Percentiles rank a stretch among this genome's conserved stretches.
Conservation (phyloP, 139 green algal genomes). For the Monoraphidium neglectum region DNA sequence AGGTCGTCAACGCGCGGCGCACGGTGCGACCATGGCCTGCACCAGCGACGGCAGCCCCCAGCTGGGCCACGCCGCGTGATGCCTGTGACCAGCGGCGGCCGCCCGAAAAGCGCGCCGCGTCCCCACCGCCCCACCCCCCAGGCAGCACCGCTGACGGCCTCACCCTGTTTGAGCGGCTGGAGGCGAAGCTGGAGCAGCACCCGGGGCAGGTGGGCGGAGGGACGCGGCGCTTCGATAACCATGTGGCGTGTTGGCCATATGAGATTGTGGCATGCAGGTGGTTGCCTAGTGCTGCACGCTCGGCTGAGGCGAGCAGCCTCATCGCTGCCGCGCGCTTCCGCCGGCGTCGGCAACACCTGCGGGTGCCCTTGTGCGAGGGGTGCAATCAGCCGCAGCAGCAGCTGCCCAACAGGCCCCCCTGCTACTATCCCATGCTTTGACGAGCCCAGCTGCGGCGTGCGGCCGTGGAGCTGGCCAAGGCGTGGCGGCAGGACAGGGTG, state of each 20-base stretch:
- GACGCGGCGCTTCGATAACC: not conserved
- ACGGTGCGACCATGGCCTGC: too few species aligned
- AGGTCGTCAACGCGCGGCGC: too few species aligned
- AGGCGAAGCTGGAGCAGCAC: not conserved
- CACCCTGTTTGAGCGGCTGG: constrained; percentile 27
- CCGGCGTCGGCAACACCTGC: too few species aligned
- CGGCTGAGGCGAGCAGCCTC: not conserved
- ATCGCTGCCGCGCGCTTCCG: too few species aligned
- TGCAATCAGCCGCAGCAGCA: too few species aligned
- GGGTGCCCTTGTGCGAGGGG: too few species aligned
- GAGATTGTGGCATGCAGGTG: too few species aligned
- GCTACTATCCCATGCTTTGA: not conserved
- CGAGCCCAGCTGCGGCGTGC: constrained; percentile 15
- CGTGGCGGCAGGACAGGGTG: constrained; percentile 94
- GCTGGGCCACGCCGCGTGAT: not conserved
- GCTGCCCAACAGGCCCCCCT: too few species aligned
- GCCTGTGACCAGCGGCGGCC: not conserved
- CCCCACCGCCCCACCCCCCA: not conserved
- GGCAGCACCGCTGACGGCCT: constrained; percentile 32
- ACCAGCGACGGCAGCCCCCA: not conserved
- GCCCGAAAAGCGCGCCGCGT: not conserved
- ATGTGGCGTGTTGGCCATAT: too few species aligned
- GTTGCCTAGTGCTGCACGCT: not conserved
- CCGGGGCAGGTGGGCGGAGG: not conserved
- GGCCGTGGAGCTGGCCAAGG: constrained; percentile 90